Evolutionary conservation across 2,329 filamentous ascomycete genomes (phyloP).

Genomic region (Sphaerulina musiva): DNA sequence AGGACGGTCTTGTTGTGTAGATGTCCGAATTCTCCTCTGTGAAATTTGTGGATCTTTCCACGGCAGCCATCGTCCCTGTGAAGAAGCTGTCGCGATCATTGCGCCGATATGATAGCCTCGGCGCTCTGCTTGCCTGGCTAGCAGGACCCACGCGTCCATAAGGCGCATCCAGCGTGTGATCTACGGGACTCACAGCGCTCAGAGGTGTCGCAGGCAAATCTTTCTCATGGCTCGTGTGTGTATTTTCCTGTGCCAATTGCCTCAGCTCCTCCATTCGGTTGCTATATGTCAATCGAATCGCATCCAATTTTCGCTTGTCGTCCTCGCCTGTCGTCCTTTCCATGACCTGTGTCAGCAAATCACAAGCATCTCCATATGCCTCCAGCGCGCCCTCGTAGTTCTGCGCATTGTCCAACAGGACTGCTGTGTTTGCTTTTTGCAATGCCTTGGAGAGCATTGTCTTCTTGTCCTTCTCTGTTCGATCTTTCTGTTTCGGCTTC

Average conservation of each 20-base stretch:
- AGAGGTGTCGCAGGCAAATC: conserved; percentile 65
- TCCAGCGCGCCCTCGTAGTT: conserved; percentile 88
- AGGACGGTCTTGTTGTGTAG: conserved; percentile 2
- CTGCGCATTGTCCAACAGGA: conserved; percentile 90
- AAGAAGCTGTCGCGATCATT: conserved; percentile 30
- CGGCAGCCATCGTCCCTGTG: conserved; percentile 26
- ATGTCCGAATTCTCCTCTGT: background rate
- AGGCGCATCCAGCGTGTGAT: conserved; percentile 28
- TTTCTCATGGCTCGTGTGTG: conserved; percentile 51
- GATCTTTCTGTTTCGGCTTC: conserved; percentile 35
- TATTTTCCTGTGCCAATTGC: conserved; percentile 55
- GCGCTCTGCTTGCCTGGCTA: conserved; percentile 41
- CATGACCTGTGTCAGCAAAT: conserved; percentile 81
- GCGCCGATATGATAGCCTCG: conserved; percentile 22
- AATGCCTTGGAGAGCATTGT: conserved; percentile 93
- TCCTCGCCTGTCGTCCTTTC: conserved; percentile 75
- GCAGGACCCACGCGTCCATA: background rate
- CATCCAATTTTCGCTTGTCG: conserved; percentile 82
- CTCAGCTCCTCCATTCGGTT: conserved; percentile 82
- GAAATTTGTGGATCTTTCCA: conserved; percentile 16
- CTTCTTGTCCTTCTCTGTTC: conserved; percentile 59
- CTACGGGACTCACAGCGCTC: conserved; percentile 44
- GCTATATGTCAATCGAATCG: conserved; percentile 86
- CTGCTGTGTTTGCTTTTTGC: conserved; percentile 91
- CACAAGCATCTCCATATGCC: conserved; percentile 86